Base-by-base conservation (phyloP, 148 eudicot genomes). In the Bassia scoparia region DNA sequence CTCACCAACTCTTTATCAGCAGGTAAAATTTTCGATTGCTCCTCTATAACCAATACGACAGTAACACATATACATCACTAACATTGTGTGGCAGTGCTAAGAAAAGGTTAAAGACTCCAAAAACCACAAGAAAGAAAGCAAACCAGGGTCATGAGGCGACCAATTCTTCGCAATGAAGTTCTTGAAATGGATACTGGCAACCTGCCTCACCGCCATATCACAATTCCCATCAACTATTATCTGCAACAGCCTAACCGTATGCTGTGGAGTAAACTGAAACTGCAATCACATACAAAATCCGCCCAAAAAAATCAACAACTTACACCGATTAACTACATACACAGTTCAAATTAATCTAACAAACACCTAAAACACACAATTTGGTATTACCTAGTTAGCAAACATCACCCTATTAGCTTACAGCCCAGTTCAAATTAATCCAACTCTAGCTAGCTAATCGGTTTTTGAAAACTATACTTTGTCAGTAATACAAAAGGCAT, bases 171-270 rank as follows among this genome's bases (percentile, higher is more conserved):
- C 99, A 73, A 96, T 81, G 64, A 90, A 92, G 78, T 96, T 96
- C 81, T 96, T 96, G 73, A 96, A 96, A 77, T 90, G 89, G 69
- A 96, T 96, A 72, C 99, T 96, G 23, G 96, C 97, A 73, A 86
- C 96, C 81, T 96, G 99, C 65, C 99, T 79, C n/a, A 96, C 94
- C 0, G 90, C 92, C 79, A 90, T 78, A 53, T 96, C 99, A 15
- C 96, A 85, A 75, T 86, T 92, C 38, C 86, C 92, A 85, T 96
- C 99, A 1, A 96, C 96, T 8, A 89, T 87, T 53, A 96, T 92
- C 87, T 92, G 99, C 64, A 96, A 72, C 63, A 96, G 84, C 86
- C 99, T 87, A 60, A 96, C 97, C 41, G 94, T 85, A 85, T 96
- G 97, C 87, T 92, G 99, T 16, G 97, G 97, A 5, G 95, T 79